Percentiles rank a stretch among this genome's conserved stretches.
Evolutionary conservation across 805 yeast genomes (phyloP).

Genomic region (Cyberlindnera sargentensis): DNA sequence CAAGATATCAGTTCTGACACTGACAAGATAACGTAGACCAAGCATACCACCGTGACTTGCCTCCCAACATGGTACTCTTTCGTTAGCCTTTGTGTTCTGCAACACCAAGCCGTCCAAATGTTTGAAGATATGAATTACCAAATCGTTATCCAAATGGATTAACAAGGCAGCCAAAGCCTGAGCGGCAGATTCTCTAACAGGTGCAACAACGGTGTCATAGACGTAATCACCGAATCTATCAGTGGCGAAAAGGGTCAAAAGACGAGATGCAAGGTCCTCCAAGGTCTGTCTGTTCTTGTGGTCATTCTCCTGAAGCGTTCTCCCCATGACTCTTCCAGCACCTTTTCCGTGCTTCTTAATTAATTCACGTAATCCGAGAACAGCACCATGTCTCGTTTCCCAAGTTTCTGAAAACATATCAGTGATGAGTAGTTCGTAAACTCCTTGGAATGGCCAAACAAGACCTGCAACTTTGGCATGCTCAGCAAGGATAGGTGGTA

Average conservation of each 20-base stretch:
- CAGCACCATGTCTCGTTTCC: constrained; percentile 96
- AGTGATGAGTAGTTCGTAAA: constrained; percentile 70
- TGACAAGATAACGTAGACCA: constrained; percentile 86
- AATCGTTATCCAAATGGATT: constrained; percentile 53
- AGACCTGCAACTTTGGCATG: constrained; percentile 66
- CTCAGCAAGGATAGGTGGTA: constrained; percentile 61
- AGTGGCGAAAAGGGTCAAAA: constrained; percentile 80
- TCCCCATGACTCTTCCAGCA: constrained; percentile 75
- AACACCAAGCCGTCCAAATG: constrained; percentile 63
- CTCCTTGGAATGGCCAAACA: constrained; percentile 93
- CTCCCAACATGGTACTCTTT: constrained; percentile 73
- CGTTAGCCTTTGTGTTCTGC: constrained; percentile 38
- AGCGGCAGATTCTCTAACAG: constrained; percentile 94
- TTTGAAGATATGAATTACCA: constrained; percentile 54
- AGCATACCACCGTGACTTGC: constrained; percentile 98
- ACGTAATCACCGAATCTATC: constrained; percentile 97
- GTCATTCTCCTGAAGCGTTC: constrained; percentile 54
- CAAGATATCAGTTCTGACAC: constrained; percentile 78
- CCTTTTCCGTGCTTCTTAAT: constrained; percentile 75
- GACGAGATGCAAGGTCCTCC: constrained; percentile 81
- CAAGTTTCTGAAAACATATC: constrained; percentile 81
- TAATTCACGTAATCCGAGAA: constrained; percentile 85
- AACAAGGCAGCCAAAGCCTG: constrained; percentile 88
- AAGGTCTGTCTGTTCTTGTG: constrained; percentile 57
- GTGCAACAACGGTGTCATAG: constrained; percentile 96